phyloP scores from a whole-genome alignment of 768 basidiomycete species.

The Podaxis sp. region DNA sequence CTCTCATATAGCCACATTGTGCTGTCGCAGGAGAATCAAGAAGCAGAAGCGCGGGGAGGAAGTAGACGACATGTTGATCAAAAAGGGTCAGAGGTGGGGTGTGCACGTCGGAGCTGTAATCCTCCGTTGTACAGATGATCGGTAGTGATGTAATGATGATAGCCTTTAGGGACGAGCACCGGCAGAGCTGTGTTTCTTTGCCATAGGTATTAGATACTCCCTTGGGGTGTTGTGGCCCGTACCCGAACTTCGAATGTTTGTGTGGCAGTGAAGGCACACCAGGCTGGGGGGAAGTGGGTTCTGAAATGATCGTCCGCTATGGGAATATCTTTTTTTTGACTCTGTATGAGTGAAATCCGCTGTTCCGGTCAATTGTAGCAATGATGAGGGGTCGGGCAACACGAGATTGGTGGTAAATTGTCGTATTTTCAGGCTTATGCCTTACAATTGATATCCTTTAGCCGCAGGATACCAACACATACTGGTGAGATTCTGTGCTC shows the following conservation, averaged over 20 bases:
- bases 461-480: neutral
- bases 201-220: neutral
- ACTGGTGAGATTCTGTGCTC: neutral
- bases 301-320: neutral
- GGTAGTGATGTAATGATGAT: slow-evolving; percentile 13
- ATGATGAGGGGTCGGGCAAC: neutral
- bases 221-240: neutral
- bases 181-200: neutral
- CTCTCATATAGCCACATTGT: neutral
- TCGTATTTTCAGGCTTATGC: neutral
- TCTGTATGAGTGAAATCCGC: neutral
- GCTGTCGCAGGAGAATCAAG: neutral
- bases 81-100: neutral
- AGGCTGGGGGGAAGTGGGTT: neutral
- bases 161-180: neutral
- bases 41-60: neutral
- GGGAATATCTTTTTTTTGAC: neutral
- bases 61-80: neutral
- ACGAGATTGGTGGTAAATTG: neutral
- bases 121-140: neutral
- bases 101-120: neutral
- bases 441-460: neutral
- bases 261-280: neutral
- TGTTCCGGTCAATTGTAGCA: neutral
- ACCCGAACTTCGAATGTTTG: neutral